Evolutionary conservation across 495 filamentous ascomycete genomes (phyloP), one percentile per base, ranked within the genome.

Genomic region (Xylaria grammica): DNA sequence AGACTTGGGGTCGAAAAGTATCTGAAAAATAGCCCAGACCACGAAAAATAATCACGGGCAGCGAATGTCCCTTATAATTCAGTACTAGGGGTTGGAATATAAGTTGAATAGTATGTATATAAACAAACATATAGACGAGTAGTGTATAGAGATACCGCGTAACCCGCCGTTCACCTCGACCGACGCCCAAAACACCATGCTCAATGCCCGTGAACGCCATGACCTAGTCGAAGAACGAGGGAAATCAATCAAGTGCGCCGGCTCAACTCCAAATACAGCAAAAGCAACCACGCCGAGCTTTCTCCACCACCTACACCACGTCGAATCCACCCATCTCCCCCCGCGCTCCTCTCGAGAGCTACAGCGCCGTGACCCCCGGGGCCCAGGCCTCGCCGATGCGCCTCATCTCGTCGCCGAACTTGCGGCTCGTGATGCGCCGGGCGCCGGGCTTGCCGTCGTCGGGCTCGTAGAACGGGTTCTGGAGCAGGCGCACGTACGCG

Each of bases 391-490:
- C 91, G 40, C 92, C 95, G 74, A 99, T 93, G 66, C 90, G 81
- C 65, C 87, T 85, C 64, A 99, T 90, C 70, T 97, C 93, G 19
- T 86, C 84, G 46, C 86, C 85, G 77, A 98, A 99, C 75, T 81
- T 88, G 65, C 82, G 82, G 73, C 92, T 96, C 36, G 85, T 92
- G 61, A 99, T 97, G 67, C 76, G 81, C 75, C 87, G 86, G 29
- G 87, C 85, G 2, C 86, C 85, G 7, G 46, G 83, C 30, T 44
- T 26, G 1, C 27, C 26, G 22, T 94, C 91, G 74, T 97, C 94
- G 32, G 93, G 94, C 42, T 89, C 87, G 73, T 93, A 98, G 75
- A 99, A 99, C 1, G 95, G 95, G 71, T 99, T 97, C 76, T 97
- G 91, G 49, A 98, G 77, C 55, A 99, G 80, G 63, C 85, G 80